These are phyloP conservation scores for Backusella liffmaniae DNA, from an alignment of 192 early-diverging fungal species.

Conservation along the genomic window DNA sequence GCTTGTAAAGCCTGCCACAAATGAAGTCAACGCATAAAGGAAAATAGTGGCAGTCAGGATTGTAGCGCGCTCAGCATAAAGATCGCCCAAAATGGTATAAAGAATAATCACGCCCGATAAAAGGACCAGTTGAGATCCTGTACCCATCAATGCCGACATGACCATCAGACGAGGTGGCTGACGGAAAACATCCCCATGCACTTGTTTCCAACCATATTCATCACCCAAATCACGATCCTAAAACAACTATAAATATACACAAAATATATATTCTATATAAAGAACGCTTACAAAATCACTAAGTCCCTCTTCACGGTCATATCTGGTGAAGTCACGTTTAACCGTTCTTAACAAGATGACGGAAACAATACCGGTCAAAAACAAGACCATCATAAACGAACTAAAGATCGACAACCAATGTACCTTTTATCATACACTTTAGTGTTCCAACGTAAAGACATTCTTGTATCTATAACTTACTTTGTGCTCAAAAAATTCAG, in stretches of 20 bases:
- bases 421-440: slow-evolving; percentile 40
- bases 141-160: slow-evolving; percentile 69
- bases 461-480: slow-evolving; percentile 31
- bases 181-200: slow-evolving; percentile 86
- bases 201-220: slow-evolving; percentile 89
- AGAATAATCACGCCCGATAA: slow-evolving; percentile 52
- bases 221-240: slow-evolving; percentile 70
- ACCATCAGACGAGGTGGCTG: slow-evolving; percentile 61
- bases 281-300: slow-evolving; percentile 58
- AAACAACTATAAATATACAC: neutral
- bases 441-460: neutral
- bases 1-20: slow-evolving; percentile 66
- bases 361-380: slow-evolving; percentile 74
- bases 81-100: slow-evolving; percentile 55
- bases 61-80: slow-evolving; percentile 66
- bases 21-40: slow-evolving; percentile 71
- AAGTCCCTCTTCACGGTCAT: slow-evolving; percentile 66
- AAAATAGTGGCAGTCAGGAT: slow-evolving; percentile 79
- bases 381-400: slow-evolving; percentile 80
- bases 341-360: slow-evolving; percentile 73
- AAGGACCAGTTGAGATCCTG: slow-evolving; percentile 58
- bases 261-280: neutral
- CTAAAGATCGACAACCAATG: slow-evolving; percentile 86
- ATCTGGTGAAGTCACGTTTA: slow-evolving; percentile 72
- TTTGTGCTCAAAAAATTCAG: slow-evolving; percentile 81